Conservation (phyloP, 345 rosid genomes). For the Aurinia saxatilis region DNA sequence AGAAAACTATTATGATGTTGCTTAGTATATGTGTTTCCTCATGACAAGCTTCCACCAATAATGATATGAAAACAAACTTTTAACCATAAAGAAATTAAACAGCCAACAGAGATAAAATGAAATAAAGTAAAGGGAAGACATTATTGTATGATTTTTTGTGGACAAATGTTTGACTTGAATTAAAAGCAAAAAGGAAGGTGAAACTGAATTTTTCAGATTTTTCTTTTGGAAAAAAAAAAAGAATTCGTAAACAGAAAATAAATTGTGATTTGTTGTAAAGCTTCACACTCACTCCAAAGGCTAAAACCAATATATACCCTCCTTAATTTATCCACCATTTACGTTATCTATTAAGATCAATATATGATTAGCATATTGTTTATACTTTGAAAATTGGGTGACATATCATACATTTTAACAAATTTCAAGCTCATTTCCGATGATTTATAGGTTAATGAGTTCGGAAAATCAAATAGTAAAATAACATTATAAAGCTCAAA, state of each 20-base stretch:
- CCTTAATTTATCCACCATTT: conserved; percentile 16
- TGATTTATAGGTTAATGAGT: too few species aligned
- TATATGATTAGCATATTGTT: neutral
- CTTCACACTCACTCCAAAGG: conserved; percentile 23
- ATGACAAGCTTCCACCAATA: conserved; percentile 1
- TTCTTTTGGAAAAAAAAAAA: neutral
- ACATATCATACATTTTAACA: too few species aligned
- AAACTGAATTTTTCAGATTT: conserved; percentile 24
- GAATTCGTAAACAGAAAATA: neutral
- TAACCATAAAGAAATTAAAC: conserved; percentile 5
- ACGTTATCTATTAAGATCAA: conserved; percentile 8
- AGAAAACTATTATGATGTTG: conserved; percentile 9
- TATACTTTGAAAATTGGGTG: neutral
- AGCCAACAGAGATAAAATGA: neutral
- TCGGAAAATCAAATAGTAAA: too few species aligned
- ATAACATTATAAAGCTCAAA: too few species aligned
- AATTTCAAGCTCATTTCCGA: too few species aligned
- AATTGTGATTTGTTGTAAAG: conserved; percentile 22
- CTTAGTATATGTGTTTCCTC: conserved; percentile 10
- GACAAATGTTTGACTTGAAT: conserved; percentile 20
- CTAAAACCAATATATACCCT: neutral
- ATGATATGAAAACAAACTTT: conserved; percentile 19
- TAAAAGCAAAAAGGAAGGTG: conserved; percentile 34
- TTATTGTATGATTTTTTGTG: neutral
- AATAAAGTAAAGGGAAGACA: conserved; percentile 1